Percentiles rank a stretch among this genome's conserved stretches.
phyloP scores from a whole-genome alignment of 768 basidiomycete genomes.

The Suillus alpinus region DNA sequence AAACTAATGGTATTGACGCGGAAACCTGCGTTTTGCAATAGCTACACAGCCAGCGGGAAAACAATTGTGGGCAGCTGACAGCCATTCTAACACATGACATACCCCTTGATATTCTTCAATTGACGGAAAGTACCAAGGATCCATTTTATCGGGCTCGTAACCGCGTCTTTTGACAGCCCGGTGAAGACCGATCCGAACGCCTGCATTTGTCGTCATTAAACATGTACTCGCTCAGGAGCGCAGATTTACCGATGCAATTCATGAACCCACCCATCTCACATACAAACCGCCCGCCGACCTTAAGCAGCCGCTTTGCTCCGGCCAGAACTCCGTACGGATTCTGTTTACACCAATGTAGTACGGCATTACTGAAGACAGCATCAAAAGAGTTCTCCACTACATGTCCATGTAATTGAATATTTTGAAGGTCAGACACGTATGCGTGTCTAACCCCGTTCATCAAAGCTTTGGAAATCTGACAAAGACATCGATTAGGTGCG shows the following conservation, averaged over 20 bases:
- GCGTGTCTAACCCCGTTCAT: slow-evolving; percentile 43
- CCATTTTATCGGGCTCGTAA: slow-evolving; percentile 53
- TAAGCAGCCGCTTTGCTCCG: slow-evolving; percentile 59
- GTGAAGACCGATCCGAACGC: slow-evolving; percentile 58
- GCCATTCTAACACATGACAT: slow-evolving; percentile 10
- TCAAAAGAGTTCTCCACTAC: slow-evolving; percentile 49
- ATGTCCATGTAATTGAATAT: slow-evolving; percentile 34
- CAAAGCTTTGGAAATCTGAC: slow-evolving; percentile 53
- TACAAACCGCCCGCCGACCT: slow-evolving; percentile 67
- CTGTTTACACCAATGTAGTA: slow-evolving; percentile 83
- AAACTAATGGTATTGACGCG: slow-evolving; percentile 51
- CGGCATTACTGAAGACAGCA: slow-evolving; percentile 77
- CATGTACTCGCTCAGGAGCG: not conserved
- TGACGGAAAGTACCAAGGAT: slow-evolving; percentile 88
- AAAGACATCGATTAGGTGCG: not conserved
- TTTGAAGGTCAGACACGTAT: slow-evolving; percentile 56
- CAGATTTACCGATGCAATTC: slow-evolving; percentile 59
- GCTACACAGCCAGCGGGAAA: slow-evolving; percentile 31
- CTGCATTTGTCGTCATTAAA: slow-evolving; percentile 34
- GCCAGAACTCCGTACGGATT: slow-evolving; percentile 65
- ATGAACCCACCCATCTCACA: slow-evolving; percentile 78
- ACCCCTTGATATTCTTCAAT: slow-evolving; percentile 62
- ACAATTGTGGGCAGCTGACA: slow-evolving; percentile 5
- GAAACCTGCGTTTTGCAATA: slow-evolving; percentile 58
- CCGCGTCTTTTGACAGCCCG: slow-evolving; percentile 50